Evolutionary conservation across 352 stramenopile species (phyloP), one percentile per base, ranked within the genome.

Genomic region (Phytopythium ostracodes): DNA sequence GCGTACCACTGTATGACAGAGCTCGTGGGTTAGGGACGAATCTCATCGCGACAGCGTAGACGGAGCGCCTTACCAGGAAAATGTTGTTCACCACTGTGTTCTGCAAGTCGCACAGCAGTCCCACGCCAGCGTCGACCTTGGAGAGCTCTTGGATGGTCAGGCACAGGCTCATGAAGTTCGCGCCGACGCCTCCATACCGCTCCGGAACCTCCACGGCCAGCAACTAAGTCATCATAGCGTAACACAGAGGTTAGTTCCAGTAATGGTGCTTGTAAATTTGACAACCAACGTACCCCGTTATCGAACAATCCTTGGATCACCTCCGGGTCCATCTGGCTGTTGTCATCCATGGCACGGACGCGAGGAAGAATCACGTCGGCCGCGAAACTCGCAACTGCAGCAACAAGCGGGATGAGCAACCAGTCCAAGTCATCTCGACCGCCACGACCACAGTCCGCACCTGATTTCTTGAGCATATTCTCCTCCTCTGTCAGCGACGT

Each of bases 111-210:
- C 96, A 96, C 24, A 98, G 76, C 36, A 99, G 88, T n/a, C 88
- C 89, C 4, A 99, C 91, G 15, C 89, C 93, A 1, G 96, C 91
- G 72, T 99, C 97, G 9, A 98, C 84, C 57, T 91, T 83, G 11
- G 93, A 97, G 10, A 98, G 77, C 81, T 98, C 96, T 79, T 99
- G 93, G 49, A 99, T 96, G 2, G 92, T 96, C 52, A 98, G 79
- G 60, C 91, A 96, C 9, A 97, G 78, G 40, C 85, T 94, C 71
- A 97, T 98, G 72, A 99, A 99, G 11, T 79, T 96, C 14, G 96
- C 84, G 6, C 89, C 95, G n/a, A 84, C 89, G 40, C 97, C 97
- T 44, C 88, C 89, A 71, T 95, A 97, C 55, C 97, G 78, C 65
- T 92, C 84, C 12, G 92, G 92, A 53, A 98, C 97, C 81, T 99